Evolutionary conservation across 805 yeast species (phyloP), one percentile per base, ranked within the genome.

Genomic region (Candida tallmaniae): DNA sequence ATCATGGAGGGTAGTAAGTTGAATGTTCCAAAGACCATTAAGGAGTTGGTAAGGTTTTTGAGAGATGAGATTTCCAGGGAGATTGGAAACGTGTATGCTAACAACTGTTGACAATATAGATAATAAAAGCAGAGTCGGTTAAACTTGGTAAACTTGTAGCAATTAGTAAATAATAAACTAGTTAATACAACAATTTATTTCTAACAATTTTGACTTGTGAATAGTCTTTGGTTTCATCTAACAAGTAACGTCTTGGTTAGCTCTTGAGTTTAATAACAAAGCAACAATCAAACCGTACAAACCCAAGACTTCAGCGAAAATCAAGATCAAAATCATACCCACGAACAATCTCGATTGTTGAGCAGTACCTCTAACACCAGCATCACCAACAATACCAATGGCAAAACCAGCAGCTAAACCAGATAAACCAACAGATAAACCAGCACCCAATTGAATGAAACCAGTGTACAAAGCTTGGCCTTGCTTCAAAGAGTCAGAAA

Each of bases 361-460:
- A 86, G 85, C 82, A 47, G 74, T 78, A 50, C 82, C 85, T 51
- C 96, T 77, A 30, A 86, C 95, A 45, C 96, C 96, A 51, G 83
- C 94, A 54, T 86, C 96, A 27, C 96, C 96, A 24, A 86, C 96
- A 44, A 86, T 81, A 32, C 96, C 96, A 65, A 86, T 86, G 39
- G 98, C 93, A 62, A 89, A 93, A 29, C 99, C 99, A 40, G 95
- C 84, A 26, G 97, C 89, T 55, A 93, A 71, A 59, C 97, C 89
- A 4, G 97, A 88, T 54, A 93, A 87, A 2, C 99, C 99, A 28
- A 93, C 99, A 23, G 94, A 78, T 40, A 90, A 65, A 2, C 99
- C 99, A 62, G 97, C 88, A 34, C 94, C 89, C 58, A 93, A 69
- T 63, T 93, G 99, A 95, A 93, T 87, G 60, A 88, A 88, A n/a